Percentiles rank a stretch among this genome's conserved stretches.
Conservation (phyloP, 75 land plant species). For the Cunninghamia lanceolata region DNA sequence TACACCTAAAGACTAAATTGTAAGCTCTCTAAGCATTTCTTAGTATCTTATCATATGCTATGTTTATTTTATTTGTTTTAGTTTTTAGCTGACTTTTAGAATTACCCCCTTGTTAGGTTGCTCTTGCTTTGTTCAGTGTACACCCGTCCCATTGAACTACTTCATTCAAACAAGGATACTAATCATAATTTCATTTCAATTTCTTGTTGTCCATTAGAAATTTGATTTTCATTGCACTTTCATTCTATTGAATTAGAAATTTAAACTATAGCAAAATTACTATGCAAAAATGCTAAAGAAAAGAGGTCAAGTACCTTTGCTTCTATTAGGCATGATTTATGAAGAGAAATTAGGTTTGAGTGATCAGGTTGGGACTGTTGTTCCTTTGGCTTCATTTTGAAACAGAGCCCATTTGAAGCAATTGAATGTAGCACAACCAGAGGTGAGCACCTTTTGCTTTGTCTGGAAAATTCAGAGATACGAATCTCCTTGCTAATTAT, state of each 20-base stretch:
- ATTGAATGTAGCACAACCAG: conserved; percentile 86
- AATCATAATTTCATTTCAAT: not conserved
- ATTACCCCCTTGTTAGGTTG: not conserved
- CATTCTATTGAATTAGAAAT: not conserved
- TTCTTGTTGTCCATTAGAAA: not conserved
- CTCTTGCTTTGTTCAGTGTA: not conserved
- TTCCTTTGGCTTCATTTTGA: conserved; percentile 69
- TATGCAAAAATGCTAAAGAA: not conserved
- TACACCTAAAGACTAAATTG: not conserved
- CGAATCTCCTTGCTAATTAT: conserved; percentile 44
- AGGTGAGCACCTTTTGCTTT: conserved; percentile 95
- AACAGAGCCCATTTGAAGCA: conserved; percentile 47
- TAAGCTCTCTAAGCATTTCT: not conserved
- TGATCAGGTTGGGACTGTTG: conserved; percentile 20
- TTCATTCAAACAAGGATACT: not conserved
- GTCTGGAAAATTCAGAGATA: conserved; percentile 59
- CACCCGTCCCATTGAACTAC: not conserved
- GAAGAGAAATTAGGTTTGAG: conserved; percentile 37
- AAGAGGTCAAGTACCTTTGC: conserved; percentile 53
- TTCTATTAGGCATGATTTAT: conserved; percentile 50
- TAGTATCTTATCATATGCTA: not conserved
- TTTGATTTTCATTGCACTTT: not conserved
- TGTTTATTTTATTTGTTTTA: not conserved
- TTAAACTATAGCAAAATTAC: not conserved
- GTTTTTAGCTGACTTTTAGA: not conserved